Base-by-base conservation (phyloP, 1,139 yeast species). In the Meyerozyma sp. region DNA sequence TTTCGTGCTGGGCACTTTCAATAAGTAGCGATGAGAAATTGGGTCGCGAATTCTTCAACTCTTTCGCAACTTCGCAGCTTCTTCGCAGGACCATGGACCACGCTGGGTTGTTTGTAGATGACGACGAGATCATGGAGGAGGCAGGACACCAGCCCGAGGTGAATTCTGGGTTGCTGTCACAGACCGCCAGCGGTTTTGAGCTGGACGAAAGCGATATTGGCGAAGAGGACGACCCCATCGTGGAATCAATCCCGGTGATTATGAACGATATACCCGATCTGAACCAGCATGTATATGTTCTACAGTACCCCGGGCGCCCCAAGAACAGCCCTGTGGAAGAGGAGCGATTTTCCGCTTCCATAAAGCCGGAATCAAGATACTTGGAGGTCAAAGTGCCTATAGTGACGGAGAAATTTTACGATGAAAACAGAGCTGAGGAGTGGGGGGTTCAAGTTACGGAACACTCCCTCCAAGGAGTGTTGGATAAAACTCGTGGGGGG, bases 301-400 rank as follows among this genome's bases (percentile, higher is more conserved):
- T 73, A 20, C 98, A 91, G 61, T 91, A 82, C 55, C 89, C 93
- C 2, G 88, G 88, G 6, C 75, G 88, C 47, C 75, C 84, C 11
- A 70, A 73, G 40, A 57, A 62, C 13, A 67, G 79, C 39, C 76
- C 79, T 0, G 70, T 75, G 39, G 63, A 65, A 9, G 68, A 65
- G 8, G 73, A 70, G 16, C 65, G 71, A 1, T 69, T 74, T 28
- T 60, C 70, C 3, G 75, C 85, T 5, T 63, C 87, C 32, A 66
- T 87, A 49, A 90, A 90, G 56, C 77, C 79, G 1, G 69, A 77
- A 34, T 72, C 89, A 1, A 62, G 60, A 18, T 70, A 59, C 44
- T 50, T 91, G 49, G 93, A 87, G 57, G 73, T 89, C 25, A 86
- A 82, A 47, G 73, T 86, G 8, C 94, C 95, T 6, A 59, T 86